Evolutionary conservation across 2,329 filamentous ascomycete genomes (phyloP).

Genomic region (Aureobasidium sp.): DNA sequence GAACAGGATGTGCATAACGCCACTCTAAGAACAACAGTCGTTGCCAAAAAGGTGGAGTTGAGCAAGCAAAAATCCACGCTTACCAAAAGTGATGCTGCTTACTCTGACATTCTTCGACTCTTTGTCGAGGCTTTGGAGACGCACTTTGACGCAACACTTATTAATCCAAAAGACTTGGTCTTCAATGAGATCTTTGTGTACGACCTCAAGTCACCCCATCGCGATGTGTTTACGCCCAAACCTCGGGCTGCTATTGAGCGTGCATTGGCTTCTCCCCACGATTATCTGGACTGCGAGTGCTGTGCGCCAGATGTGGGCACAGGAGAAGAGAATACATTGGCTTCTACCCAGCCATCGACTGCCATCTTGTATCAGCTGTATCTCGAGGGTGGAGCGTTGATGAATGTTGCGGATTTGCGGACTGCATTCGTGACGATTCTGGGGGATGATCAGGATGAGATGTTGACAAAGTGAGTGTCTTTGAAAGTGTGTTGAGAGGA

Average conservation of each 20-base stretch:
- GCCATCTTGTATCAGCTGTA: conserved; percentile 73
- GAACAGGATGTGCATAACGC: conserved; percentile 64
- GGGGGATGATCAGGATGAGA: conserved; percentile 32
- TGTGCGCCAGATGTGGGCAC: conserved; percentile 37
- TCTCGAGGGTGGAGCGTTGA: conserved; percentile 64
- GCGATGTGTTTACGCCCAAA: conserved; percentile 66
- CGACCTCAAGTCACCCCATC: conserved; percentile 60
- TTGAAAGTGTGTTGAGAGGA: not conserved
- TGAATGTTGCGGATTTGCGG: conserved; percentile 76
- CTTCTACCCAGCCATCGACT: conserved; percentile 58
- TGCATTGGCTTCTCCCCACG: conserved; percentile 62
- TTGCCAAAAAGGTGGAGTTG: conserved; percentile 73
- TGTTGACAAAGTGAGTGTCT: conserved; percentile 35
- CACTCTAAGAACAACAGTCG: conserved; percentile 65
- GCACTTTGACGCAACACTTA: conserved; percentile 39
- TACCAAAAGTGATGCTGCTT: conserved; percentile 61
- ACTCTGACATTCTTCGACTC: conserved; percentile 56
- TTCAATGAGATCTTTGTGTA: conserved; percentile 70
- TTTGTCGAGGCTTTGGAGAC: conserved; percentile 44
- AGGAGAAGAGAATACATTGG: conserved; percentile 40
- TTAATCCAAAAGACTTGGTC: conserved; percentile 45
- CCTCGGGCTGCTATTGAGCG: conserved; percentile 64
- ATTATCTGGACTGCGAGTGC: conserved; percentile 68
- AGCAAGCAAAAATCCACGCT: conserved; percentile 65
- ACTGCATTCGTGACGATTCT: conserved; percentile 63